phyloP scores from a whole-genome alignment of 495 filamentous ascomycete species.

The Hypoxylon lenormandii region DNA sequence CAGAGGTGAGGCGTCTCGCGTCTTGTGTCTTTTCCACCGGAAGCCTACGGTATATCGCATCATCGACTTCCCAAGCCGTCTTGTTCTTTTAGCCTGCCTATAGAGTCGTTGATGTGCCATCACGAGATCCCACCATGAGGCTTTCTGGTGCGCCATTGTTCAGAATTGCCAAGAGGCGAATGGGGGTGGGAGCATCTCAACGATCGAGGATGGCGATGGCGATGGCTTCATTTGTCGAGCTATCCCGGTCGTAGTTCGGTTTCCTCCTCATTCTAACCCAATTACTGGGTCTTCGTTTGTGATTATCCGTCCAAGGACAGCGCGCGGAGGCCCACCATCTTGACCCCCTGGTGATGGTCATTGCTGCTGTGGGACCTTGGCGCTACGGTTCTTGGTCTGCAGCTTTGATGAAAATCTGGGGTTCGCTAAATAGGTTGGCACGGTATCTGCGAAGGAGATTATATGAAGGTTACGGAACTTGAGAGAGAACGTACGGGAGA shows the following conservation, averaged over 20 bases:
- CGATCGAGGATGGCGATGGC: constrained; percentile 26
- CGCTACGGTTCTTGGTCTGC: constrained; percentile 39
- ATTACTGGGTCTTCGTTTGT: constrained; percentile 22
- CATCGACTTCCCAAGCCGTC: constrained; percentile 14
- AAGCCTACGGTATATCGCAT: constrained; percentile 21
- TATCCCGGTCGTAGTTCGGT: constrained; percentile 7
- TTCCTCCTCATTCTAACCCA: constrained; percentile 11
- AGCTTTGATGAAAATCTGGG: constrained; percentile 45
- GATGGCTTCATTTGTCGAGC: constrained; percentile 29
- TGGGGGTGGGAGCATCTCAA: constrained; percentile 23
- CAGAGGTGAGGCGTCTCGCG: neutral
- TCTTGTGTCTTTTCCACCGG: constrained; percentile 11
- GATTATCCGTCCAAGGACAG: constrained; percentile 47
- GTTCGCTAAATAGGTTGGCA: constrained; percentile 43
- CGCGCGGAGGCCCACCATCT: constrained; percentile 39
- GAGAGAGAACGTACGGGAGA: constrained; percentile 10
- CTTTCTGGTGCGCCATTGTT: constrained; percentile 16
- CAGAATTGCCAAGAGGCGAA: constrained; percentile 30
- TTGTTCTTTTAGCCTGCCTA: constrained; percentile 30
- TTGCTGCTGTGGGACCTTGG: constrained; percentile 46
- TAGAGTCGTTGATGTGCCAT: constrained; percentile 24
- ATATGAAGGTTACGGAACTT: constrained; percentile 37
- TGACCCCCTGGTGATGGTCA: constrained; percentile 31
- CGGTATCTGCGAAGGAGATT: constrained; percentile 33
- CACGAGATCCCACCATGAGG: constrained; percentile 38